Evolutionary conservation across 2,329 filamentous ascomycete species (phyloP).

Genomic region (Alternaria ethzedia): DNA sequence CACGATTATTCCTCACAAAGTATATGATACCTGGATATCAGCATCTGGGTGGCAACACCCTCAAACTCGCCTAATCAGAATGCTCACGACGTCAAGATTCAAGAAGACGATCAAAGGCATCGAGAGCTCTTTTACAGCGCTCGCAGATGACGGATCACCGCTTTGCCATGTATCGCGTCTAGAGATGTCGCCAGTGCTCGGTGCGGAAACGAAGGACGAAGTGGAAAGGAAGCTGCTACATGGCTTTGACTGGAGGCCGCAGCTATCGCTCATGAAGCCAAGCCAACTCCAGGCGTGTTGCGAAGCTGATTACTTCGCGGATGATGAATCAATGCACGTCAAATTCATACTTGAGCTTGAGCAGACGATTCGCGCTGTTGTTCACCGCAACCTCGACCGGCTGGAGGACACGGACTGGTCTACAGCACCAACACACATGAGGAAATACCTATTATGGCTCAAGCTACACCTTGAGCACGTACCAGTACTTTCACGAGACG

Average conservation of each 20-base stretch:
- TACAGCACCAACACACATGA: neutral
- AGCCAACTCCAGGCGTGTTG: neutral
- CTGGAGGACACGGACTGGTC: neutral
- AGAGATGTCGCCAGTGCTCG: neutral
- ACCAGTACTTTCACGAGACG: neutral
- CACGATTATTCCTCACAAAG: neutral
- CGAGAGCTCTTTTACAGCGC: neutral
- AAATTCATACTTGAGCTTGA: neutral
- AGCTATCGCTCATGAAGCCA: neutral
- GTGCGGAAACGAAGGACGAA: neutral
- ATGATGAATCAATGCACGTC: neutral
- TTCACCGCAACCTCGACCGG: neutral
- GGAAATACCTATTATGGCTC: neutral
- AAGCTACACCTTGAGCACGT: neutral
- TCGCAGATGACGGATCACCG: neutral
- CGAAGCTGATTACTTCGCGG: neutral
- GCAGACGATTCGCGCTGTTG: neutral
- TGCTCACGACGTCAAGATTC: neutral
- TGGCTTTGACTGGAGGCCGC: neutral
- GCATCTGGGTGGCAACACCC: neutral
- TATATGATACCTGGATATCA: neutral
- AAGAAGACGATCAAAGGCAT: neutral
- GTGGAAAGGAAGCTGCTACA: neutral
- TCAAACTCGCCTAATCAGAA: neutral
- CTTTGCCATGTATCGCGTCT: neutral